phyloP scores from a whole-genome alignment of 2,329 filamentous ascomycete genomes.

The Cryphonectria naterciae region DNA sequence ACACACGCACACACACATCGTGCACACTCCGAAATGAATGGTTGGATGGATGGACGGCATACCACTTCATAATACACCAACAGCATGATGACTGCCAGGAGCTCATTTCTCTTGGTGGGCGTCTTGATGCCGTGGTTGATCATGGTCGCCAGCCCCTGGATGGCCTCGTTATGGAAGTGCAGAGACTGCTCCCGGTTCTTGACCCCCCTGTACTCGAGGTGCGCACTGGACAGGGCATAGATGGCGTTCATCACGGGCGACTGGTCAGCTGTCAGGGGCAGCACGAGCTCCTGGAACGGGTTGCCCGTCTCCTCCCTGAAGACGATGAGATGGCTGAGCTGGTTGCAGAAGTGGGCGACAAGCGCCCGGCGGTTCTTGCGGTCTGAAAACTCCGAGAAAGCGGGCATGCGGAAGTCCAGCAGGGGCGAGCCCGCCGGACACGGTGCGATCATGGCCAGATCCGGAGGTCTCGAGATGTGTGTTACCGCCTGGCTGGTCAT shows the following conservation, averaged over 20 bases:
- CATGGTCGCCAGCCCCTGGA: slow-evolving; percentile 59
- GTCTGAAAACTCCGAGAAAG: slow-evolving; percentile 61
- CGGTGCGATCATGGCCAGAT: slow-evolving; percentile 48
- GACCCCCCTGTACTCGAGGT: slow-evolving; percentile 70
- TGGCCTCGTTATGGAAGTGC: slow-evolving; percentile 62
- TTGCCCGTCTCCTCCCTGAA: slow-evolving; percentile 66
- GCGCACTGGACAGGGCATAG: slow-evolving; percentile 81
- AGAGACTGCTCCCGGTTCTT: slow-evolving; percentile 59
- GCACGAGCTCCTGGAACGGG: slow-evolving; percentile 64
- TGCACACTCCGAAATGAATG: too few relatives aligned
- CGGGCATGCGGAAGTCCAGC: slow-evolving; percentile 56
- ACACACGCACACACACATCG: too few relatives aligned
- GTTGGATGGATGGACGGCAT: slow-evolving; percentile 35
- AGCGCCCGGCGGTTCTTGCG: slow-evolving; percentile 58
- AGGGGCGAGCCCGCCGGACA: slow-evolving; percentile 45
- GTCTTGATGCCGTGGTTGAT: slow-evolving; percentile 55
- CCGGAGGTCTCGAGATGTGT: slow-evolving; percentile 38
- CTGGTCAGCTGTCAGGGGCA: slow-evolving; percentile 61
- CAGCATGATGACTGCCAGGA: slow-evolving; percentile 64
- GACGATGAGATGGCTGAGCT: slow-evolving; percentile 67
- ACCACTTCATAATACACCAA: slow-evolving; percentile 68
- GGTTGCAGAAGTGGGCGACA: slow-evolving; percentile 66
- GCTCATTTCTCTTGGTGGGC: slow-evolving; percentile 55
- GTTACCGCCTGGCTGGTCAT: slow-evolving; percentile 23
- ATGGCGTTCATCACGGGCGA: slow-evolving; percentile 77